Conservation (phyloP, 2,329 filamentous ascomycete species). For the Apiospora marii region DNA sequence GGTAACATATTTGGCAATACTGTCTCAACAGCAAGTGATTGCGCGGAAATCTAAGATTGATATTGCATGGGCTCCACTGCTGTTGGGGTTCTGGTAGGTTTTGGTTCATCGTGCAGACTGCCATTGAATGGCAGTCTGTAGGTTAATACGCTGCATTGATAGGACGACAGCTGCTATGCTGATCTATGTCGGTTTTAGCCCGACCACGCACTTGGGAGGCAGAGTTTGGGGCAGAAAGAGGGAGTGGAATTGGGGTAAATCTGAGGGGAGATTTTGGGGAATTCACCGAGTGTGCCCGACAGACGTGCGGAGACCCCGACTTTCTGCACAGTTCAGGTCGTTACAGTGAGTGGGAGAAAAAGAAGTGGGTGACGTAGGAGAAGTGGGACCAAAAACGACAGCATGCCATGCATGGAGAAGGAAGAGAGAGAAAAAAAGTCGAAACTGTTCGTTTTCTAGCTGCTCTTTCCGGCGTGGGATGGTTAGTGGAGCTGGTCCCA, state of each 20-base stretch:
- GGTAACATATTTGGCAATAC: neutral
- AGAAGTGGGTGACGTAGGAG: neutral
- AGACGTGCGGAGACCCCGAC: neutral
- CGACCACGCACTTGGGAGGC: neutral
- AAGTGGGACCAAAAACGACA: neutral
- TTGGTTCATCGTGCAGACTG: slow-evolving; percentile 1
- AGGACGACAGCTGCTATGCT: slow-evolving; percentile 6
- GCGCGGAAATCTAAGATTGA: neutral
- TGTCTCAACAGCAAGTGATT: neutral
- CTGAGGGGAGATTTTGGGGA: slow-evolving; percentile 20
- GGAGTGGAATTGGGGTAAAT: neutral
- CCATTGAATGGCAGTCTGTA: neutral
- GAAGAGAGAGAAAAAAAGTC: neutral
- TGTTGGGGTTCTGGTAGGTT: neutral
- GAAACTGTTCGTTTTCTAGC: slow-evolving; percentile 13
- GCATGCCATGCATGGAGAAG: neutral
- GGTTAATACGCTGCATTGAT: neutral
- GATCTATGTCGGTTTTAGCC: slow-evolving; percentile 7
- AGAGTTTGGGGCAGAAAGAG: neutral
- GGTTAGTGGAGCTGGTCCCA: neutral
- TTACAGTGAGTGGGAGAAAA: neutral
- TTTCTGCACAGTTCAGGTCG: neutral
- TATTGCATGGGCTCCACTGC: neutral
- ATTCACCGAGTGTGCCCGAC: slow-evolving; percentile 14
- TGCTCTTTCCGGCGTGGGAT: neutral